Evolutionary conservation across 352 stramenopile genomes (phyloP).

Genomic region (Globisporangium abappressorium): DNA sequence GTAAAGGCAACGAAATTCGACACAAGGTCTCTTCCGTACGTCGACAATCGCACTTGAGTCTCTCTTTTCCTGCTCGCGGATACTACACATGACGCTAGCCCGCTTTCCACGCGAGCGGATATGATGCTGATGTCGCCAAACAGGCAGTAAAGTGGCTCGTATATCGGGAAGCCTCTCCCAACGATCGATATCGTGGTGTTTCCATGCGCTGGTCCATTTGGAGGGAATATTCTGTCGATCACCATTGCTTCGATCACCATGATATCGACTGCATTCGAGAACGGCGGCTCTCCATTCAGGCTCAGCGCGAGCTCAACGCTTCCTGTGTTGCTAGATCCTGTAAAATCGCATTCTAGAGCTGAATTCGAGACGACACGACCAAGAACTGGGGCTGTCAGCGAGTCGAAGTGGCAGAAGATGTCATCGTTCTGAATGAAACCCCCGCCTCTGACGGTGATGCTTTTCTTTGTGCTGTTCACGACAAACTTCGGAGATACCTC

Average conservation of each 20-base stretch:
- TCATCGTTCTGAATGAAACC: neutral
- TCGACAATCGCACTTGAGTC: neutral
- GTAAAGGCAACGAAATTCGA: slow-evolving; percentile 8
- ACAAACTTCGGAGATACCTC: slow-evolving; percentile 8
- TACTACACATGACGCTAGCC: neutral
- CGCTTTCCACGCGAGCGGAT: neutral
- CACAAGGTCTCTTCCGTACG: neutral
- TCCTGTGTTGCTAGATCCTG: neutral
- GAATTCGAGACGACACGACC: slow-evolving; percentile 9
- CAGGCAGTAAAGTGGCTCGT: slow-evolving; percentile 12
- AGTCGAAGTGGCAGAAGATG: slow-evolving; percentile 3
- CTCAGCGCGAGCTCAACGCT: slow-evolving; percentile 1
- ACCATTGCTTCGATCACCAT: neutral
- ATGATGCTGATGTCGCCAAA: neutral
- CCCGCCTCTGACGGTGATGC: neutral
- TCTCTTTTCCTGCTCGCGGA: slow-evolving; percentile 1
- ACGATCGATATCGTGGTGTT: neutral
- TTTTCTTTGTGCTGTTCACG: neutral
- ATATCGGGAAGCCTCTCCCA: neutral
- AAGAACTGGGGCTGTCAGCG: neutral
- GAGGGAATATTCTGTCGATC: slow-evolving; percentile 2
- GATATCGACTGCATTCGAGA: slow-evolving; percentile 3
- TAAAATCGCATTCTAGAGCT: neutral
- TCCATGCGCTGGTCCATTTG: neutral
- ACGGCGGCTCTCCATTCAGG: neutral